Evolutionary conservation across 2,329 filamentous ascomycete species (phyloP).

Genomic region (Pseudogymnoascus sp.): DNA sequence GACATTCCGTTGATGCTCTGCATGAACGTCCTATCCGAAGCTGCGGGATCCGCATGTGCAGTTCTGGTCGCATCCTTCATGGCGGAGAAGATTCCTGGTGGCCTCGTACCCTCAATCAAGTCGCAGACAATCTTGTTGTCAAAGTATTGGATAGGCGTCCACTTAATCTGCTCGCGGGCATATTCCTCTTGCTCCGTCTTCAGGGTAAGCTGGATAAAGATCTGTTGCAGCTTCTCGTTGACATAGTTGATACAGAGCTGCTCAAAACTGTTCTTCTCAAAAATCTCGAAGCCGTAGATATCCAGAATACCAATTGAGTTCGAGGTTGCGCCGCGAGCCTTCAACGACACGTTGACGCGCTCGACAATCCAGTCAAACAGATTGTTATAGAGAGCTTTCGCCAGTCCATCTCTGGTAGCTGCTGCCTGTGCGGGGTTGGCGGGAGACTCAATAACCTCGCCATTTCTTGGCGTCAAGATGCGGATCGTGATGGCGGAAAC

Average conservation of each 20-base stretch:
- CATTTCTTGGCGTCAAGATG: constrained; percentile 64
- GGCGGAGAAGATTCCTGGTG: constrained; percentile 87
- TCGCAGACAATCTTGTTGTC: constrained; percentile 99
- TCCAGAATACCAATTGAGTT: constrained; percentile 95
- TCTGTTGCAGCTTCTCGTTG: constrained; percentile 98
- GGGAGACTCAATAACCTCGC: constrained; percentile 65
- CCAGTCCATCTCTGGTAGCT: constrained; percentile 81
- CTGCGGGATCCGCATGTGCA: constrained; percentile 90
- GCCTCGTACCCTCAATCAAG: constrained; percentile 84
- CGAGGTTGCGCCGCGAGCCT: constrained; percentile 64
- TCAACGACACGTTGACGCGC: constrained; percentile 81
- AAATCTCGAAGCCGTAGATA: constrained; percentile 99
- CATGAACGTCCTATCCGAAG: constrained; percentile 93
- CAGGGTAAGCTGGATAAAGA: constrained; percentile 94
- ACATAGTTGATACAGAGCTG: constrained; percentile 99
- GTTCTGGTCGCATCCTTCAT: constrained; percentile 97
- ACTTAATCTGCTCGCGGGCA: constrained; percentile 88
- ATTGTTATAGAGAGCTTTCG: constrained; percentile 96
- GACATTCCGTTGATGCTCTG: constrained; percentile 85
- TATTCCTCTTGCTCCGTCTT: constrained; percentile 99
- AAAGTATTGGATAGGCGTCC: constrained; percentile 98
- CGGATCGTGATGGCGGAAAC: constrained; percentile 84
- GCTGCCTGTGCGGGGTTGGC: constrained; percentile 81
- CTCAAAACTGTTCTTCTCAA: constrained; percentile 98
- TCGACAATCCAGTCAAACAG: constrained; percentile 98